Conservation (phyloP, 2,329 filamentous ascomycete genomes). For the Chaetomiaceae sp. region DNA sequence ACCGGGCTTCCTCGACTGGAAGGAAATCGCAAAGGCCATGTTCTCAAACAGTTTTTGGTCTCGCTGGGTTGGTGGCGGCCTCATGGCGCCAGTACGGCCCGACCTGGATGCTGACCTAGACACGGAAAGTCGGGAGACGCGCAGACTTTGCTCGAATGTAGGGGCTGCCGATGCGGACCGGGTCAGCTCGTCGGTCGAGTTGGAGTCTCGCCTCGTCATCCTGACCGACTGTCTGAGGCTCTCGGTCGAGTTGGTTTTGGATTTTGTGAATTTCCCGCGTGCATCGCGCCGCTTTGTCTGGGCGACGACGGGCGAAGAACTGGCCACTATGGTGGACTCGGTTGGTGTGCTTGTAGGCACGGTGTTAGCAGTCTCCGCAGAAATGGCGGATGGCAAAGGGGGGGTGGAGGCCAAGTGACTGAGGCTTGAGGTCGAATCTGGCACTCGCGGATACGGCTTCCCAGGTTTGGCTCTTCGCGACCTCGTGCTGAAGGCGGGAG, state of each 20-base stretch:
- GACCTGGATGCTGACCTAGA: constrained; percentile 26
- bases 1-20: constrained; percentile 47
- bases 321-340: constrained; percentile 11
- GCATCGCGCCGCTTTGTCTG: constrained; percentile 29
- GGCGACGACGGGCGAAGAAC: constrained; percentile 32
- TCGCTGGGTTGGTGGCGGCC: constrained; percentile 13
- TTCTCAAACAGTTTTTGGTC: constrained; percentile 56
- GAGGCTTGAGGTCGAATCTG: constrained; percentile 35
- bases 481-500: constrained; percentile 23
- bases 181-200: constrained; percentile 47
- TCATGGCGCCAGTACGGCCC: constrained; percentile 19
- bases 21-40: constrained; percentile 86
- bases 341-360: constrained; percentile 17
- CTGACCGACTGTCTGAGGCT: constrained; percentile 28
- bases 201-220: constrained; percentile 22
- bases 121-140: constrained; percentile 24
- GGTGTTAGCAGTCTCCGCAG: constrained; percentile 35
- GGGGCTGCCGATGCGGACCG: constrained; percentile 35
- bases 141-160: constrained; percentile 36
- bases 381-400: constrained; percentile 33
- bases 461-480: constrained; percentile 9
- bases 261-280: constrained; percentile 21
- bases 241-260: constrained; percentile 27
- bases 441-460: neutral
- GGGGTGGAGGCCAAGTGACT: constrained; percentile 40